Evolutionary conservation across 139 green algal species (phyloP).

Genomic region (Tetraselmis chui): DNA sequence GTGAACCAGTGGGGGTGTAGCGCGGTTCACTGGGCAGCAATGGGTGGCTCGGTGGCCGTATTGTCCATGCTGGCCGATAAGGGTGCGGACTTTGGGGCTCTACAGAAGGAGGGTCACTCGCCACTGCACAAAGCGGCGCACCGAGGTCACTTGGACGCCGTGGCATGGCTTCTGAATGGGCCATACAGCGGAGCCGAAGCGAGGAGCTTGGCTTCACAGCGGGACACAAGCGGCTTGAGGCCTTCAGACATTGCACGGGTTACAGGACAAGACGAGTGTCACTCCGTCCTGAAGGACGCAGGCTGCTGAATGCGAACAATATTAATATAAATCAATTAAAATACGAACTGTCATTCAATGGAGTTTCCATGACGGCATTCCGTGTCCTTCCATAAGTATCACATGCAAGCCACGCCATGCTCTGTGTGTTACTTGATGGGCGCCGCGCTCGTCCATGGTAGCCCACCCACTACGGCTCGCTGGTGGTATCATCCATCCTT

Average conservation of each 20-base stretch:
- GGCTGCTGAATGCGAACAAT: no score
- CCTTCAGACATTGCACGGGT: not conserved
- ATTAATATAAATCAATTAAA: no score
- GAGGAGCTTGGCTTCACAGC: not conserved
- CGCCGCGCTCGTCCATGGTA: no score
- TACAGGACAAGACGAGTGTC: not conserved
- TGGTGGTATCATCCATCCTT: no score
- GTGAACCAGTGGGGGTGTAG: not conserved
- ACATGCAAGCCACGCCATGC: no score
- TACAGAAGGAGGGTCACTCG: not conserved
- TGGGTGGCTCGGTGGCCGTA: not conserved
- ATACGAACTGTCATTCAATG: no score
- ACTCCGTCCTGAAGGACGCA: not conserved
- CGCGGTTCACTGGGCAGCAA: not conserved
- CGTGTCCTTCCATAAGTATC: no score
- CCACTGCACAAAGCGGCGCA: not conserved
- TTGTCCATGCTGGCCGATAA: not conserved
- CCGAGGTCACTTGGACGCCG: not conserved
- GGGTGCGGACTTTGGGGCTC: not conserved
- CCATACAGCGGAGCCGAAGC: not conserved
- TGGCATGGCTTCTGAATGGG: not conserved
- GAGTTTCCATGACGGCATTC: no score
- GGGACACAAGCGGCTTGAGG: not conserved
- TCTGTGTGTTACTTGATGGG: no score
- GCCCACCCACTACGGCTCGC: no score